Conservation (phyloP, 768 basidiomycete genomes). For the Pisolithus orientalis region DNA sequence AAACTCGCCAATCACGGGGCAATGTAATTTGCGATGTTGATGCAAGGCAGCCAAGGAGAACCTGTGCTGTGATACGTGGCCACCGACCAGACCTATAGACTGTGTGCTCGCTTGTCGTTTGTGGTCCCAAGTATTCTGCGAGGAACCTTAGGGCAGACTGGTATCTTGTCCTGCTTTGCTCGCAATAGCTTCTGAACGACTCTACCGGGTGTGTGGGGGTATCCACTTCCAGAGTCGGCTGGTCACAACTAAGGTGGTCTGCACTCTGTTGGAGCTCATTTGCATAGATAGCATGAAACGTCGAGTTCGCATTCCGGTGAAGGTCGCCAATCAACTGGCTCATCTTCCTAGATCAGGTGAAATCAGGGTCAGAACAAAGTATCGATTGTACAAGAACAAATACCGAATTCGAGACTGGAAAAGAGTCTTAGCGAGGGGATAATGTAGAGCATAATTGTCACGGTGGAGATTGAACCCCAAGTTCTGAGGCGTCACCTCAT, state of each 20-base stretch:
- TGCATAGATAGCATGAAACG: conserved; percentile 6
- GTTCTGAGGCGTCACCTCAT: no score
- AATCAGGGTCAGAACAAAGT: neutral
- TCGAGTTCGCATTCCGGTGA: neutral
- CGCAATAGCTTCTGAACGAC: conserved; percentile 1
- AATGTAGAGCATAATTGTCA: neutral
- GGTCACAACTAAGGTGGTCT: conserved; percentile 3
- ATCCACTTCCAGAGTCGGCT: neutral
- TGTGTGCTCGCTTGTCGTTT: neutral
- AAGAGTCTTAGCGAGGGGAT: neutral
- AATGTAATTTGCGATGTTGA: conserved; percentile 5
- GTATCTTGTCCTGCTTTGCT: neutral
- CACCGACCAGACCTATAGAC: conserved; percentile 16
- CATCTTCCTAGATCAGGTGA: neutral
- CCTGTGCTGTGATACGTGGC: conserved; percentile 26
- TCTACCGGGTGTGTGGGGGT: neutral
- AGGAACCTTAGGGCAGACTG: neutral
- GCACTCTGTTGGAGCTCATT: conserved; percentile 5
- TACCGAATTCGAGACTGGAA: neutral
- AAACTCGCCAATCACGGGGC: conserved; percentile 17
- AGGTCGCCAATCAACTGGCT: neutral
- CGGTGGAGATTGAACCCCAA: neutral
- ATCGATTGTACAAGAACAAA: neutral
- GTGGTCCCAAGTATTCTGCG: conserved; percentile 1
- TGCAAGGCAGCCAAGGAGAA: conserved; percentile 22